Percentiles rank a stretch among this genome's conserved stretches.
Evolutionary conservation across 441 rosid genomes (phyloP).

Genomic region (Gossypium laxum): DNA sequence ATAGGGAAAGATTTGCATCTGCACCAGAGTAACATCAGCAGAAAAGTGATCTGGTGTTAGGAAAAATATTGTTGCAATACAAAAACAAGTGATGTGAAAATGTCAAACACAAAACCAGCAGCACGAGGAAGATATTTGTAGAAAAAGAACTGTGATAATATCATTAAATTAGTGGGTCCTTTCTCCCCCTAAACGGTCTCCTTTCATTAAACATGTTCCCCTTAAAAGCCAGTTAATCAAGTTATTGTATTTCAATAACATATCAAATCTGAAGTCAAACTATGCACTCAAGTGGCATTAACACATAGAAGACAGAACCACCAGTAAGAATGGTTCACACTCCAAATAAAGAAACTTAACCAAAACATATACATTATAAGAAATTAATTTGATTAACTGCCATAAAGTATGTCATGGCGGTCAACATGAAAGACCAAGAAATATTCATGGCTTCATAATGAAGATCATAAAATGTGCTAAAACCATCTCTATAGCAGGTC

Average conservation of each 20-base stretch:
- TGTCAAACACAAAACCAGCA: not conserved
- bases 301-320: not conserved
- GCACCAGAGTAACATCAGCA: slow-evolving; percentile 25
- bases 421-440: not conserved
- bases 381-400: not conserved
- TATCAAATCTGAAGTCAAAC: not conserved
- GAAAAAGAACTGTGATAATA: not conserved
- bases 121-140: not conserved
- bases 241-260: not conserved
- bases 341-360: not conserved
- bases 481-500: not conserved
- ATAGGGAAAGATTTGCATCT: slow-evolving; percentile 64
- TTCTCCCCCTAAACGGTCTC: not conserved
- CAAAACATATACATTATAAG: not conserved
- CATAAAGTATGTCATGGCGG: not conserved
- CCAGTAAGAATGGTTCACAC: not conserved
- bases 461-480: not conserved
- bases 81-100: not conserved
- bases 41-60: not conserved
- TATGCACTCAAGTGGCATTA: not conserved
- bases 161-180: not conserved
- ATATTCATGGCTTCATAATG: not conserved
- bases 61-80: not conserved
- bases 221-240: not conserved
- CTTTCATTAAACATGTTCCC: not conserved